Percentiles rank a stretch among this genome's conserved stretches.
Conservation (phyloP, 1,284 basidiomycete species). For the Cerrena zonata region DNA sequence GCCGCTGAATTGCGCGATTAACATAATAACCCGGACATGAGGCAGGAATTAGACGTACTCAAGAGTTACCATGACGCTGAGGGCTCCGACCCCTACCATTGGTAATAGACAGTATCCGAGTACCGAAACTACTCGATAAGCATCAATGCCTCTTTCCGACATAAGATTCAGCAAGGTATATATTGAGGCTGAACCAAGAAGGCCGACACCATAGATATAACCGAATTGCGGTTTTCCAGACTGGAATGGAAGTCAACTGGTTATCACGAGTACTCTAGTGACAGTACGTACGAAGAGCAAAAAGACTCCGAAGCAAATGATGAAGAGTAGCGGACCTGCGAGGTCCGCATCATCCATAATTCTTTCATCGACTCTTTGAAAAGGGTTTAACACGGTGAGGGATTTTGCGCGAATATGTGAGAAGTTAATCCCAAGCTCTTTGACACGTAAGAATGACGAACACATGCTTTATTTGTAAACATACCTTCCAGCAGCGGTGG, state of each 20-base stretch:
- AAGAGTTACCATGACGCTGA: conserved; percentile 83
- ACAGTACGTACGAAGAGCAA: conserved; percentile 73
- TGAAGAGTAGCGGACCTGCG: conserved; percentile 92
- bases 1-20: conserved; percentile 44
- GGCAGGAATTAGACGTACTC: conserved; percentile 58
- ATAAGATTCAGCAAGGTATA: conserved; percentile 96
- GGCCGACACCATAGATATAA: conserved; percentile 96
- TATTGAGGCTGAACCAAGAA: conserved; percentile 90
- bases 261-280: not conserved
- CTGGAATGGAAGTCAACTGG: conserved; percentile 48
- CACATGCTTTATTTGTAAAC: conserved; percentile 10
- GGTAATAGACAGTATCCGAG: conserved; percentile 96
- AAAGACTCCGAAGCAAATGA: conserved; percentile 88
- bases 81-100: conserved; percentile 90
- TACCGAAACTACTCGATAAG: conserved; percentile 92
- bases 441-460: conserved; percentile 6
- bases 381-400: conserved; percentile 90
- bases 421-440: conserved; percentile 97
- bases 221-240: conserved; percentile 98
- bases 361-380: conserved; percentile 80
- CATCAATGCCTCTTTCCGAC: conserved; percentile 93
- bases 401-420: conserved; percentile 92
- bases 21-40: conserved; percentile 8
- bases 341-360: conserved; percentile 99
- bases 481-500: conserved; percentile 87